Conservation (phyloP, 208 protist genomes). For the Trichomonas vaginalis region DNA sequence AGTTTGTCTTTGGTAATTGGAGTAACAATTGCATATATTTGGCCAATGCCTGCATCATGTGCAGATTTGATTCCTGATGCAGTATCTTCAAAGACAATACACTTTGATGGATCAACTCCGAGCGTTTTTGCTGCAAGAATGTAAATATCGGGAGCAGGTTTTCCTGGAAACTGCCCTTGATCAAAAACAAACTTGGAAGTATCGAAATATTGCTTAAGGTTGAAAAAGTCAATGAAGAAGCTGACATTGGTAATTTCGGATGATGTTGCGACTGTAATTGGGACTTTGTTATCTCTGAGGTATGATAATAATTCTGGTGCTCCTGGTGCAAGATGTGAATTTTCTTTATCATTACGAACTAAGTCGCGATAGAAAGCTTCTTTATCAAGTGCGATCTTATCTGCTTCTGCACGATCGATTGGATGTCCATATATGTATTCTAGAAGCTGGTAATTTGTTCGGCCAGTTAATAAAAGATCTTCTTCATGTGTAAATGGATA, state of each 20-base stretch:
- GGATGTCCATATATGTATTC: neutral
- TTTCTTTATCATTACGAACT: neutral
- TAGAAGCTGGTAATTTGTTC: neutral
- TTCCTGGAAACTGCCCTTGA: neutral
- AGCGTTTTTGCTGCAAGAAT: neutral
- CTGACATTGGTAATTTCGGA: neutral
- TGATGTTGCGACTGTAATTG: neutral
- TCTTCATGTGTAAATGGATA: neutral
- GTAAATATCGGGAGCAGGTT: neutral
- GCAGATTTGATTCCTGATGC: neutral
- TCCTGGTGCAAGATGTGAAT: neutral
- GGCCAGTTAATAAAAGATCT: neutral
- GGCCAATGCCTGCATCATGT: neutral
- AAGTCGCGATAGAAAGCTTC: neutral
- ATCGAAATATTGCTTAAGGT: neutral
- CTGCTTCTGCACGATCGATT: neutral
- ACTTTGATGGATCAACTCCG: neutral
- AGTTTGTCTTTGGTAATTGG: neutral
- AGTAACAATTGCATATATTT: neutral
- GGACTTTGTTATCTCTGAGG: neutral
- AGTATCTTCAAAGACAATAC: neutral
- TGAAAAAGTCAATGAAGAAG: neutral
- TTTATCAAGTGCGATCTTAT: neutral
- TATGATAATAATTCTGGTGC: neutral
- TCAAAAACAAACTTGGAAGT: neutral